Evolutionary conservation across 331 rosid genomes (phyloP), one percentile per base, ranked within the genome.

Genomic region (Acacia pycnantha): DNA sequence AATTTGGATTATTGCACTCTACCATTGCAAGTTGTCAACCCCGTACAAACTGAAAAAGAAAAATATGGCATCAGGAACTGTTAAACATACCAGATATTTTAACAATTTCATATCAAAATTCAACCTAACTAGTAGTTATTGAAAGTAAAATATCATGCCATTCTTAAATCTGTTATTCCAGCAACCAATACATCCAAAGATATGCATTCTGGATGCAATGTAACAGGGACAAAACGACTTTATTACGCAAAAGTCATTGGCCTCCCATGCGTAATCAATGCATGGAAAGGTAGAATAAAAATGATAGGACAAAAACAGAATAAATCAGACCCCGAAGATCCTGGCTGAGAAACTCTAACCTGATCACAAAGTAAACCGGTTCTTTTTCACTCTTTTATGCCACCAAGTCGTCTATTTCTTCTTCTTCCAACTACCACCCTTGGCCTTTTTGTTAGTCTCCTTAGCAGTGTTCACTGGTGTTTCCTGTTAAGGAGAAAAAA

Each of bases 301-400:
- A n/a, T 74, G 24, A 74, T 24, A 58, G 66, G 21, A 24, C 13
- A 51, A 51, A 47, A 73, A 27, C 56, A 26, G 3, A 5, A 47
- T 8, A 50, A 48, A 70, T 14, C 70, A 35, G 6, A n/a, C 14
- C 4, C 22, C 35, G 74, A 70, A 70, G 74, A 70, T 41, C 18
- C 33, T 6, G 31, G 27, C 26, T 94, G 82, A 95, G 98, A 89
- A 93, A 93, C 61, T 31, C 88, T 74, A 76, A 88, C 90, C 87
- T 79, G 82, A 86, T 83, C 64, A 75, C 31, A 80, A 77, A 56
- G 78, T 35, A 66, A 51, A 77, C 71, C 51, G 68, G 84, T 73
- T 79, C n/a, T 78, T 74, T n/a, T 62, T 44, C 5, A 19, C 71
- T 16, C 70, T 40, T 27, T 8, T 14, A n/a, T 65, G 74, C 40